Base-by-base conservation (phyloP, 345 rosid genomes). In the Pseudoturritis turrita region DNA sequence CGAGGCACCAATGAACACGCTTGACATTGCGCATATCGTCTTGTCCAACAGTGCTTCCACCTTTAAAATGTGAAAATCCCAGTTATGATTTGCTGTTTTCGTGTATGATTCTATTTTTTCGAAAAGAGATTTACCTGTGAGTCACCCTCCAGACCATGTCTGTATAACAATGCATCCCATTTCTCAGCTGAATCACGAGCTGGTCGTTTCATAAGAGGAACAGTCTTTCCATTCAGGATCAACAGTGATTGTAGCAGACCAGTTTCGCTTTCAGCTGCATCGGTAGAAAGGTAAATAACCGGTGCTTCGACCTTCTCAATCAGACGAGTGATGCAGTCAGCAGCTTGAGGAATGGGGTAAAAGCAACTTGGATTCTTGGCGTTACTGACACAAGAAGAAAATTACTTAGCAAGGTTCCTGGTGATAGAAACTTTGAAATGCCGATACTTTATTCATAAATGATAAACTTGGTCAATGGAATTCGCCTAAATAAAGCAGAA, bases 21-120 rank as follows among this genome's bases (percentile, higher is more conserved):
- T 87, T 4, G 96, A 84, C 92, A 88, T 75, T 4, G 97, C 95
- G 35, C 85, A 79, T 57, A 95, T 95, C 1, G 96, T 83, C 83
- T 91, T 95, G 60, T 95, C 99, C 66, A 94, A 80, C 98, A 94
- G 89, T 23, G 96, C 98, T 82, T 91, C 97, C 80, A 94, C 98
- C 98, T 94, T 26, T 2, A 11, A 14, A 46, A 46, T 1, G 9
- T 3, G 12, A 12, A 6, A 12, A n/a, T 53, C 7, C 7, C 28
- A 75, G 46, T 6, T 18, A 19, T 45, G 59, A 55, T 18, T 56
- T 64, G 58, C 21, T 74, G 45, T 6, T 7, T 29, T 55, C 23
- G 37, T 7, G 10, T 19, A 19, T 37, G 5, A 14, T 54, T 23
- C 7, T 13, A 51, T 50, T 66, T 39, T 25, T 51, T 35, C 0